phyloP scores from a whole-genome alignment of 805 yeast species.

The Yamadazyma tumulicola region DNA sequence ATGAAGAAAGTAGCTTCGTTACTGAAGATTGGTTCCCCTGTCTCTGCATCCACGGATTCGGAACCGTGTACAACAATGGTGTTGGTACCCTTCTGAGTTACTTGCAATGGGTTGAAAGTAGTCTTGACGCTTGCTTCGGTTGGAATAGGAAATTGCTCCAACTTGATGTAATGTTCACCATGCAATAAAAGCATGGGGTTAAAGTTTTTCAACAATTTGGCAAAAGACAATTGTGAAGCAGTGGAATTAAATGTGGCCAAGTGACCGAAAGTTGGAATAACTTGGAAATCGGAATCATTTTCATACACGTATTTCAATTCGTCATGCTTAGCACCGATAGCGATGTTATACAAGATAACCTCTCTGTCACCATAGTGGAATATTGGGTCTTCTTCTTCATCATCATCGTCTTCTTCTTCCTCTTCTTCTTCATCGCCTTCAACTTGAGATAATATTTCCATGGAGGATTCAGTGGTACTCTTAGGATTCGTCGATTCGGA shows the following conservation, averaged over 20 bases:
- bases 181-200: slow-evolving; percentile 87
- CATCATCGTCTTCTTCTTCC: slow-evolving; percentile 38
- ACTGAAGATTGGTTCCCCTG: slow-evolving; percentile 69
- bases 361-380: slow-evolving; percentile 65
- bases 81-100: slow-evolving; percentile 82
- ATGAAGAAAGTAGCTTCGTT: slow-evolving; percentile 84
- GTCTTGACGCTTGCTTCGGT: slow-evolving; percentile 63
- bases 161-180: slow-evolving; percentile 89
- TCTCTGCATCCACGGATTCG: slow-evolving; percentile 60
- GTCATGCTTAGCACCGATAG: slow-evolving; percentile 76
- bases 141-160: slow-evolving; percentile 76
- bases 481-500: slow-evolving; percentile 52
- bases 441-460: slow-evolving; percentile 70
- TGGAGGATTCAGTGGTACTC: slow-evolving; percentile 71
- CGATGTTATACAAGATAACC: slow-evolving; percentile 80
- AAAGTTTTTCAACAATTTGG: slow-evolving; percentile 68
- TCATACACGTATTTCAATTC: slow-evolving; percentile 83
- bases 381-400: slow-evolving; percentile 41
- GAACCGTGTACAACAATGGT: slow-evolving; percentile 74
- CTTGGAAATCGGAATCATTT: slow-evolving; percentile 71
- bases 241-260: slow-evolving; percentile 75
- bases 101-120: slow-evolving; percentile 62
- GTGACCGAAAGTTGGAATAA: slow-evolving; percentile 86
- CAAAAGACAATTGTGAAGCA: slow-evolving; percentile 54
- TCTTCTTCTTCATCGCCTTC: slow-evolving; percentile 48